These are phyloP conservation scores for Flaveria ramosissima DNA, from an alignment of 129 eudicot species.

Conservation along the genomic window DNA sequence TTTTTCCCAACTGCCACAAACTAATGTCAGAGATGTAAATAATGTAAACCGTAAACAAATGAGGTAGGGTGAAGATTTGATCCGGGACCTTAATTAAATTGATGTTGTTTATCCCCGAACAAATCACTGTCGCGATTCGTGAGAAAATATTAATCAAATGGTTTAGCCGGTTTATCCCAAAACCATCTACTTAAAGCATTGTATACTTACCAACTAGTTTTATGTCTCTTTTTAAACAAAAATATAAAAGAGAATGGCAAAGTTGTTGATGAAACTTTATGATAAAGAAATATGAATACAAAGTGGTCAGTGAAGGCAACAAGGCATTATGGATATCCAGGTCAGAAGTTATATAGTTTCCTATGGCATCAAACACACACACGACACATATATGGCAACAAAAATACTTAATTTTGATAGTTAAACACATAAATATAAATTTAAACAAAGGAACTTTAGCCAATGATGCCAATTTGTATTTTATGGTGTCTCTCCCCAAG, in stretches of 20 bases:
- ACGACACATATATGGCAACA: not conserved
- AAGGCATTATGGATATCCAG: slow-evolving; percentile 25
- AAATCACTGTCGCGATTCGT: too few species aligned
- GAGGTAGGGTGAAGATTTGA: not conserved
- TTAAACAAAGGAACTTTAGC: too few species aligned
- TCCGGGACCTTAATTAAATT: too few species aligned
- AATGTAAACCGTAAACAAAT: not conserved
- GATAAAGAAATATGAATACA: not conserved
- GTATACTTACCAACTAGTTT: not conserved
- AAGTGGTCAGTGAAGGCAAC: not conserved
- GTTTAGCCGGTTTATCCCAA: not conserved
- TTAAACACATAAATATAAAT: too few species aligned
- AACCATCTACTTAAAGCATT: not conserved
- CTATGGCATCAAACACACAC: not conserved
- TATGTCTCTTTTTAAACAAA: not conserved
- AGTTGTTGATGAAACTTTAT: slow-evolving; percentile 7
- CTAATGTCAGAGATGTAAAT: too few species aligned
- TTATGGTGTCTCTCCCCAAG: too few species aligned
- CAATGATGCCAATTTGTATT: too few species aligned
- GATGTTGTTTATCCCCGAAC: too few species aligned
- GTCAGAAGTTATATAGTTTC: slow-evolving; percentile 16
- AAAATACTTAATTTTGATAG: too few species aligned
- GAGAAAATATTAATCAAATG: not conserved
- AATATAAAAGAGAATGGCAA: not conserved
- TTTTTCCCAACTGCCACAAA: too few species aligned